These are phyloP conservation scores for Peronospora tabacina DNA, from an alignment of 352 stramenopile genomes.

Conservation along the genomic window DNA sequence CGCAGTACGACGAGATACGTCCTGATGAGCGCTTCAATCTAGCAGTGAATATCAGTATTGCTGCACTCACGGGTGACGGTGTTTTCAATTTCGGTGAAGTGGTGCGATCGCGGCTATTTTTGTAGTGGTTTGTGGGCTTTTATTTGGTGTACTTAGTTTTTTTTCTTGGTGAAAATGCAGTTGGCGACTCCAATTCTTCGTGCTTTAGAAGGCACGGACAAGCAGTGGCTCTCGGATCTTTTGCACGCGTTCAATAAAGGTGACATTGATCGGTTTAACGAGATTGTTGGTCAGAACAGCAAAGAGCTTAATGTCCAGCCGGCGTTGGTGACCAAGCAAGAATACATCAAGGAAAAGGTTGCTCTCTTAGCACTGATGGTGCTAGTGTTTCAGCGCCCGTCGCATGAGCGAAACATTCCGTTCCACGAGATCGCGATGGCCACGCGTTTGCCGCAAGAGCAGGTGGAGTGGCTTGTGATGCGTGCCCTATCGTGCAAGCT, in stretches of 20 bases:
- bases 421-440: conserved; percentile 92
- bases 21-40: conserved; percentile 76
- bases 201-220: conserved; percentile 83
- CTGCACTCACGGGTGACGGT: conserved; percentile 92
- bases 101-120: conserved; percentile 32
- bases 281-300: conserved; percentile 63
- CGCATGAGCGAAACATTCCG: conserved; percentile 88
- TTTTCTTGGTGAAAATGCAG: conserved; percentile 17
- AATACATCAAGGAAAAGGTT: conserved; percentile 97
- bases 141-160: neutral
- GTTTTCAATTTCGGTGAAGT: conserved; percentile 99
- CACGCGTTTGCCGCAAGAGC: conserved; percentile 74
- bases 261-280: conserved; percentile 93
- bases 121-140: neutral
- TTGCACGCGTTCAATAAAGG: conserved; percentile 92
- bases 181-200: conserved; percentile 90
- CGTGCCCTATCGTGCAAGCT: conserved; percentile 92
- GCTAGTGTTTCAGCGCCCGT: conserved; percentile 93
- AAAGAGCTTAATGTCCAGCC: conserved; percentile 86
- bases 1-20: conserved; percentile 86
- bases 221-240: conserved; percentile 93
- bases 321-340: conserved; percentile 88
- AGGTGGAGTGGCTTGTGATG: conserved; percentile 99
- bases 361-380: conserved; percentile 95
- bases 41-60: conserved; percentile 92